Evolutionary conservation across 768 basidiomycete species (phyloP).

Genomic region (Mycena vitilis): DNA sequence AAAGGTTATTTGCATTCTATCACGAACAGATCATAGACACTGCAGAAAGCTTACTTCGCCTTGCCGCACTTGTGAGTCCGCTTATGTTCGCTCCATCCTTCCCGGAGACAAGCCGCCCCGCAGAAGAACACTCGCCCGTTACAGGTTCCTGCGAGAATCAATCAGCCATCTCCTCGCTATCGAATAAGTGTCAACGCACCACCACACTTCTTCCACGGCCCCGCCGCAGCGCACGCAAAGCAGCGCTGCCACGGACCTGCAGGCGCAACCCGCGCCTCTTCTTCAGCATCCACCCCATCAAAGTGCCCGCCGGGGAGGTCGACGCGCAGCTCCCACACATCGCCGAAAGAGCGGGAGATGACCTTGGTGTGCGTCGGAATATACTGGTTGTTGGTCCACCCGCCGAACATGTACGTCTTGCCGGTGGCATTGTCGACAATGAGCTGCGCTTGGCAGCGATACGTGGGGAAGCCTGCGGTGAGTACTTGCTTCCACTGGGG

Average conservation of each 20-base stretch:
- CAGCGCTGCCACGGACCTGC: conserved; percentile 56
- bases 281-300: conserved; percentile 50
- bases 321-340: conserved; percentile 53
- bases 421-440: conserved; percentile 50
- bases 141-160: conserved; percentile 38
- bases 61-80: conserved; percentile 40
- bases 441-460: conserved; percentile 51
- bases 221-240: conserved; percentile 52
- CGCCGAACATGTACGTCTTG: conserved; percentile 52
- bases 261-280: conserved; percentile 49
- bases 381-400: conserved; percentile 53
- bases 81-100: conserved; percentile 48
- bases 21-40: no score
- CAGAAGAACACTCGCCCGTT: conserved; percentile 45
- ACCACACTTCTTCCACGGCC: conserved; percentile 54
- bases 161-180: background rate
- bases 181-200: conserved; percentile 38
- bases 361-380: conserved; percentile 43
- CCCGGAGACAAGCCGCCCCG: conserved; percentile 40
- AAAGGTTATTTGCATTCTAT: no score
- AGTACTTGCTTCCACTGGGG: conserved; percentile 52
- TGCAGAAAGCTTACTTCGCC: background rate
- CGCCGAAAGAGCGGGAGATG: conserved; percentile 47
- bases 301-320: conserved; percentile 51
- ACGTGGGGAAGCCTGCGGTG: conserved; percentile 54